These are phyloP conservation scores for Aspergillus sparsus DNA, from an alignment of 495 filamentous ascomycete genomes.

Conservation along the genomic window DNA sequence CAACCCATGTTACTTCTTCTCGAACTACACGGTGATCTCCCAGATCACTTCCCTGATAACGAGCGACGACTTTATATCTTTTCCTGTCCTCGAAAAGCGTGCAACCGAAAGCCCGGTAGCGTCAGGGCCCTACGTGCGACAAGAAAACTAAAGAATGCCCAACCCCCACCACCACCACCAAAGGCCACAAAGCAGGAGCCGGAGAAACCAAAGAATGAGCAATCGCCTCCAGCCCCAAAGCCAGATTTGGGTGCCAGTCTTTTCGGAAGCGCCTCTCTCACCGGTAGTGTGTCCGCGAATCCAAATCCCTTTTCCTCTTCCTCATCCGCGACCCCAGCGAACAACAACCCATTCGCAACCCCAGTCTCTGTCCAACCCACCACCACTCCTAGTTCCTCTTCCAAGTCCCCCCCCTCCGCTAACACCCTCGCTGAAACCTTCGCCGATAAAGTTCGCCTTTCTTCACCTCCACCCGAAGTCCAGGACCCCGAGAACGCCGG, in stretches of 20 bases:
- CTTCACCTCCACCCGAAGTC: constrained; percentile 46
- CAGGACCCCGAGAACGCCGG: constrained; percentile 36
- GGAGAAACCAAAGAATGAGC: constrained; percentile 34
- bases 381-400: constrained; percentile 11
- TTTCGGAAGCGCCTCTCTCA: constrained; percentile 51
- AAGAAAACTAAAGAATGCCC: constrained; percentile 40
- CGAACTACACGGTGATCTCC: constrained; percentile 89
- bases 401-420: constrained; percentile 27
- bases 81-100: constrained; percentile 73
- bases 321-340: constrained; percentile 27
- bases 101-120: constrained; percentile 79
- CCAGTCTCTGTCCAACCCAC: constrained; percentile 38
- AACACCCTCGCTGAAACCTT: constrained; percentile 67
- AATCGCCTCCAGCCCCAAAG: constrained; percentile 35
- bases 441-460: constrained; percentile 63
- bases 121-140: constrained; percentile 70
- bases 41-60: constrained; percentile 78
- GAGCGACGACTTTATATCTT: constrained; percentile 87
- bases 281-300: constrained; percentile 48
- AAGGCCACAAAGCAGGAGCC: constrained; percentile 41
- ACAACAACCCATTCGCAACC: constrained; percentile 51
- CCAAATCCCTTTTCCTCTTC: constrained; percentile 62
- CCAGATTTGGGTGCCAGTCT: constrained; percentile 59
- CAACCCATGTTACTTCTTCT: constrained; percentile 79
- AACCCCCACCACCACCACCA: constrained; percentile 20